Percentiles rank a stretch among this genome's conserved stretches.
Conservation (phyloP, 345 rosid genomes). For the Lepidium aucheri region DNA sequence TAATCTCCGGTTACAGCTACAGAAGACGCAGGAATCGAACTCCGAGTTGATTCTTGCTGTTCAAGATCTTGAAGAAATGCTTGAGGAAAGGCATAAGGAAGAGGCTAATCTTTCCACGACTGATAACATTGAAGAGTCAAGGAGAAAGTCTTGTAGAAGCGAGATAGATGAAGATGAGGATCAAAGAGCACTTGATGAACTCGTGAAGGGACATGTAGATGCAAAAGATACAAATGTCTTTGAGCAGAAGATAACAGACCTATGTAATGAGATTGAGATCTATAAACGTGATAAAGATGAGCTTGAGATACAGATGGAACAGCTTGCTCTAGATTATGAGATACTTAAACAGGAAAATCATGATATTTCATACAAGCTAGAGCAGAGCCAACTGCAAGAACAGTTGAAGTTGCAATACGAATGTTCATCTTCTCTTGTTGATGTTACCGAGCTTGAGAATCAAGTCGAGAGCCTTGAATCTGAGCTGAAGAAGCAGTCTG, state of each 20-base stretch:
- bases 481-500: constrained; percentile 38
- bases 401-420: constrained; percentile 69
- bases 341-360: constrained; percentile 88
- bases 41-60: constrained; percentile 84
- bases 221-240: constrained; percentile 41
- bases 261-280: constrained; percentile 66
- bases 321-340: constrained; percentile 94
- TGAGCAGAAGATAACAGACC: constrained; percentile 65
- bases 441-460: constrained; percentile 42
- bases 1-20: constrained; percentile 67
- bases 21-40: constrained; percentile 85
- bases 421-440: constrained; percentile 44
- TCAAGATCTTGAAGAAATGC: constrained; percentile 71
- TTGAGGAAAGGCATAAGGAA: constrained; percentile 51
- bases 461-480: constrained; percentile 42
- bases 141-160: constrained; percentile 21
- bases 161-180: constrained; percentile 72
- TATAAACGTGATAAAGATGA: constrained; percentile 76
- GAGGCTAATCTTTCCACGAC: too few species aligned
- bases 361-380: constrained; percentile 54
- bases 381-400: constrained; percentile 82
- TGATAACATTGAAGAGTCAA: constrained; percentile 25
- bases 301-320: constrained; percentile 89
- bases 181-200: constrained; percentile 75
- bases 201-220: constrained; percentile 60